Base-by-base conservation (phyloP, 202 grass and related monocot genomes). In the Elaeis oleifera region DNA sequence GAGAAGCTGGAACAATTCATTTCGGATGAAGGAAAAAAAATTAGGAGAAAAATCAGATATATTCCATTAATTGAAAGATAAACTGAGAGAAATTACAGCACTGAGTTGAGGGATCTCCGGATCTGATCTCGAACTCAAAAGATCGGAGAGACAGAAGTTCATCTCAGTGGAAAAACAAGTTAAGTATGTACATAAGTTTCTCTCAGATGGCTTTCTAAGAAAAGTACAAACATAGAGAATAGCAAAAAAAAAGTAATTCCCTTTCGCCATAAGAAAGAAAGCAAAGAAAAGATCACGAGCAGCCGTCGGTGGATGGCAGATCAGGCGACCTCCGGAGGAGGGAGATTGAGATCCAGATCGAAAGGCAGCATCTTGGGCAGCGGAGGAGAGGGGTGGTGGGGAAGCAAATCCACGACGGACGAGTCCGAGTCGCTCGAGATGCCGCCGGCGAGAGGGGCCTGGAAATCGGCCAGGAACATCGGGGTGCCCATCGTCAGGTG, bases 401-500 rank as follows among this genome's bases (percentile, higher is more conserved):
- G 36, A 44, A 13, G 36, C 36, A 44, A 14, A 44, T 44, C 36
- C 36, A 64, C 61, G 5, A 16, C 17, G 2, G 61, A 64, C 16
- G 61, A 64, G 18, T 64, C 61, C 19, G 61, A 64, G 39, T 64
- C 61, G 44, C 61, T 64, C 18, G 25, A 44, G 18, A 50, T 31
- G 32, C 36, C 18, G 31, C 9, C 39, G 3, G 4, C 20, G 17
- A 50, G 26, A 29, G 36, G 5, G 15, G 61, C 6, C 1, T 23
- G n/a, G 36, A 64, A 23, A 16, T 50, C 18, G 18, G 61, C 8
- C 18, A 50, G 31, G 36, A 50, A 23, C 25, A 61, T 39, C 58
- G 23, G 11, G 9, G 36, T 44, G 36, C 36, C 26, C 26, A 1
- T 16, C 24, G 27, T 23, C 36, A 27, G 58, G 25, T 5, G 60